Percentiles rank a stretch among this genome's conserved stretches.
These are phyloP conservation scores for Leptographium flavum DNA, from an alignment of 2,329 filamentous ascomycete species.

Conservation along the genomic window DNA sequence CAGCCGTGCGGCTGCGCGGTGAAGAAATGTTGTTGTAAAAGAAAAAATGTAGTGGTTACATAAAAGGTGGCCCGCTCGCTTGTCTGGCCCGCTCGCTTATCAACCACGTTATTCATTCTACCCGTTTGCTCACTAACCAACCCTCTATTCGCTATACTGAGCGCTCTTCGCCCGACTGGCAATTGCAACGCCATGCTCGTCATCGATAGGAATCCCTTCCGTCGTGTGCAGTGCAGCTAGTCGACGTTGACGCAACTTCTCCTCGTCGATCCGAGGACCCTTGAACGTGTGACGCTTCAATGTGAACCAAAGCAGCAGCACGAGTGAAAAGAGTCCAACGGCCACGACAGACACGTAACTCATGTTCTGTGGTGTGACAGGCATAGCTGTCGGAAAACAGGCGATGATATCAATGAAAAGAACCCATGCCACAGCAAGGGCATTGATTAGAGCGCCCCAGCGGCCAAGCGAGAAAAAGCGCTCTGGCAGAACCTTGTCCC, in stretches of 20 bases:
- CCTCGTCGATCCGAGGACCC: conserved; percentile 5
- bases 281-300: conserved; percentile 2
- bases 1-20: too few relatives aligned
- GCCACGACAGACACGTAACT: conserved; percentile 8
- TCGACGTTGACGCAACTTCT: conserved; percentile 2
- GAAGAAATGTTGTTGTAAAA: too few relatives aligned
- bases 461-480: conserved; percentile 14
- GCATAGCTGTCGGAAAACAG: conserved; percentile 8
- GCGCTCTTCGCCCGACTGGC: neutral
- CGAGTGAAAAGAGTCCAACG: neutral
- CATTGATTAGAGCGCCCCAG: conserved; percentile 14
- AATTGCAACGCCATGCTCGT: neutral
- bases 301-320: conserved; percentile 3
- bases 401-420: conserved; percentile 4
- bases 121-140: too few relatives aligned
- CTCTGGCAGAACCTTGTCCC: conserved; percentile 13
- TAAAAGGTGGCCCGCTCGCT: too few relatives aligned
- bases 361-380: conserved; percentile 11
- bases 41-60: too few relatives aligned
- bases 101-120: too few relatives aligned
- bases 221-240: neutral
- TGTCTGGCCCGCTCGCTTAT: too few relatives aligned
- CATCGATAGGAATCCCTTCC: neutral
- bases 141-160: neutral
- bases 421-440: conserved; percentile 3